Evolutionary conservation across 495 filamentous ascomycete species (phyloP), one percentile per base, ranked within the genome.

Genomic region (Pseudomonodictys pantanalensis): DNA sequence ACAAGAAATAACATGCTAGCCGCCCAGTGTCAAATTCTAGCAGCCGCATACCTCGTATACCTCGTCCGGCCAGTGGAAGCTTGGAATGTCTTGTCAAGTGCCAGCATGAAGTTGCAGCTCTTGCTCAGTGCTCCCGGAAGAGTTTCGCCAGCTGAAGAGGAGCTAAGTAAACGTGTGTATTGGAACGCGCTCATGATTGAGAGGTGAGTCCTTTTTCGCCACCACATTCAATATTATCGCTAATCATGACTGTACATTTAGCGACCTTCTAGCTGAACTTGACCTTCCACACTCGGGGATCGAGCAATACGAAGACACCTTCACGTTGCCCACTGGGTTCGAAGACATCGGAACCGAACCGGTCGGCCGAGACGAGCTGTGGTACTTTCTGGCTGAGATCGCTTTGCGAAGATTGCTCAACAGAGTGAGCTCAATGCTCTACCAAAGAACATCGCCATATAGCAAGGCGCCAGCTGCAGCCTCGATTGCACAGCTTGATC

Each of bases 361-460:
- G 12, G 79, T 83, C 5, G 85, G 86, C 10, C 81, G 83, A 47
- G 88, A 91, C 60, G 87, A 91, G 50, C 75, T 91, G 29, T 91
- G 88, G 88, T 91, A 92, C 68, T 91, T 90, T 68, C 72, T 91
- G 55, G 87, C 87, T 28, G 88, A 92, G 68, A 91, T 92, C 55
- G 87, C 87, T 17, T 73, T 92, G 10, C 82, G 87, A 45, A 78
- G 88, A 55, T 80, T 91, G 9, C 78, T 91, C 52, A 92, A 90
- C 69, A 80, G 86, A 45, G 88, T 91, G 64, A 88, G 83, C 72
- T 86, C 90, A 69, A 81, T 91, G 62, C 88, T 91, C 57, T 92
- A 91, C 71, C 84, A 83, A 60, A 87, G 87, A 66, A 86, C 86
- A 61, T 83, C 81, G 42, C 78, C 83, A 68, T 81, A 84, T 49